Conservation (phyloP, 371 early-diverging fungal species). For the Syncephalastrum racemosum region DNA sequence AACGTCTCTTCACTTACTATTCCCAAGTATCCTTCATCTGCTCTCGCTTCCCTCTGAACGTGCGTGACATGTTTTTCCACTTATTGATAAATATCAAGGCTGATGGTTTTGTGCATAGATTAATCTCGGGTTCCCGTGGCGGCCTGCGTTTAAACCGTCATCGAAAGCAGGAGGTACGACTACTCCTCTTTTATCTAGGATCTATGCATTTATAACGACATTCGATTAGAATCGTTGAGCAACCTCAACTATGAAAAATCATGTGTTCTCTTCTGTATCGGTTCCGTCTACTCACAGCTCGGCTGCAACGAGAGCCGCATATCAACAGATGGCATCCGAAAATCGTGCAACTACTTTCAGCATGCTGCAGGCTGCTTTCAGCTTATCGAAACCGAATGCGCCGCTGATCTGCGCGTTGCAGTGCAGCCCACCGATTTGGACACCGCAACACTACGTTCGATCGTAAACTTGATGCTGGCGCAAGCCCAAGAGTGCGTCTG, state of each 20-base stretch:
- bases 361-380: slow-evolving; percentile 83
- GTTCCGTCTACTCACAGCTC: slow-evolving; percentile 78
- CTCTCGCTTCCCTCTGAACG: slow-evolving; percentile 47
- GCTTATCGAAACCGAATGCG: slow-evolving; percentile 54
- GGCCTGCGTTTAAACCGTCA: slow-evolving; percentile 12
- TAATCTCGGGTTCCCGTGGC: slow-evolving; percentile 18
- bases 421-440: slow-evolving; percentile 61
- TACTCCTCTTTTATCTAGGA: background rate
- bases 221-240: slow-evolving; percentile 11
- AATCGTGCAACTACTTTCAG: slow-evolving; percentile 81
- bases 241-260: slow-evolving; percentile 87
- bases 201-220: background rate
- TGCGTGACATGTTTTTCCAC: slow-evolving; percentile 17
- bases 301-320: slow-evolving; percentile 65
- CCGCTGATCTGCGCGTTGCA: slow-evolving; percentile 54
- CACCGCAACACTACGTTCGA: slow-evolving; percentile 55
- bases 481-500: slow-evolving; percentile 92
- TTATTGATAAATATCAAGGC: slow-evolving; percentile 2
- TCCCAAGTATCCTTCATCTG: slow-evolving; percentile 42
- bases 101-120: slow-evolving; percentile 12
- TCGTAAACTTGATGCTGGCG: slow-evolving; percentile 79
- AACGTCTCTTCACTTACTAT: slow-evolving; percentile 38
- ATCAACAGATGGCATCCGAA: slow-evolving; percentile 74
- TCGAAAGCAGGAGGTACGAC: slow-evolving; percentile 12
- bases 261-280: slow-evolving; percentile 81